Evolutionary conservation across 2,329 filamentous ascomycete species (phyloP).

Genomic region (Sphaerostilbella broomeana): DNA sequence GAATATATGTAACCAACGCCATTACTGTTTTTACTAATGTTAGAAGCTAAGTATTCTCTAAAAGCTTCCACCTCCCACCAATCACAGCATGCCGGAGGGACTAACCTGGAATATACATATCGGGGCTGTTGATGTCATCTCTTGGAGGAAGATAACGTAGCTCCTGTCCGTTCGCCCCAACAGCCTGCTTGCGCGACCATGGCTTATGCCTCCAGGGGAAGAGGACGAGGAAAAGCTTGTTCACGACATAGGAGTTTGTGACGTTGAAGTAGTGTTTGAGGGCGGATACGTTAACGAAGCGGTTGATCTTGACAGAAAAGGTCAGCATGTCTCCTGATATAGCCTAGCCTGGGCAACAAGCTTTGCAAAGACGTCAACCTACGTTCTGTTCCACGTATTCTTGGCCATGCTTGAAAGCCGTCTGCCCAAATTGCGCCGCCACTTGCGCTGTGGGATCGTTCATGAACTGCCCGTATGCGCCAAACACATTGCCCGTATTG

Average conservation of each 20-base stretch:
- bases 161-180: slow-evolving; percentile 62
- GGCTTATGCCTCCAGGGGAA: slow-evolving; percentile 98
- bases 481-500: slow-evolving; percentile 49
- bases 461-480: slow-evolving; percentile 85
- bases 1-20: slow-evolving; percentile 95
- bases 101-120: slow-evolving; percentile 89
- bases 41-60: slow-evolving; percentile 13
- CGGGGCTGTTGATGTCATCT: slow-evolving; percentile 94
- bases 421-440: slow-evolving; percentile 89
- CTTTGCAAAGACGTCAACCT: slow-evolving; percentile 24
- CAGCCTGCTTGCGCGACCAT: slow-evolving; percentile 85
- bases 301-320: slow-evolving; percentile 39
- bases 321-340: neutral
- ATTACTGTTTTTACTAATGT: slow-evolving; percentile 54
- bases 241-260: slow-evolving; percentile 91
- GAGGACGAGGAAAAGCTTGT: slow-evolving; percentile 86
- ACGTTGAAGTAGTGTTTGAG: slow-evolving; percentile 99
- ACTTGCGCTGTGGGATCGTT: slow-evolving; percentile 93
- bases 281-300: slow-evolving; percentile 84
- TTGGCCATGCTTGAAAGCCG: slow-evolving; percentile 82
- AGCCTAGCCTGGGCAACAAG: neutral
- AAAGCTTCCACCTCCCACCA: neutral
- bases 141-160: slow-evolving; percentile 82
- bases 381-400: slow-evolving; percentile 96
- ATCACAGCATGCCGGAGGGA: slow-evolving; percentile 2